A percentile compares a stretch with the other conserved stretches of the same genome.
Conservation (phyloP, 495 filamentous ascomycete genomes). For the Trichoderma virens region DNA sequence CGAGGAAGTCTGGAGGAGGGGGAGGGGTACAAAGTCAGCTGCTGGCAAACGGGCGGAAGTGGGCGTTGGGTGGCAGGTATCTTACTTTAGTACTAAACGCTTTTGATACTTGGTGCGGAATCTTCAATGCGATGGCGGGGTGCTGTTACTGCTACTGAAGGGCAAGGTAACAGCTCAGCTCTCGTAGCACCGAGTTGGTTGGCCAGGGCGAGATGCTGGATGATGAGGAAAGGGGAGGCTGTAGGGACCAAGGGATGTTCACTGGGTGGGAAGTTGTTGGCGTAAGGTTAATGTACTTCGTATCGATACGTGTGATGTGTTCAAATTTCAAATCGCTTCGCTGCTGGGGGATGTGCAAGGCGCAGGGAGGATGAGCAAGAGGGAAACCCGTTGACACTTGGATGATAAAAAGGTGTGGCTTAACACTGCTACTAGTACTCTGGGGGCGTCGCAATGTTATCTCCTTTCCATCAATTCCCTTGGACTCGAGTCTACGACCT, state of each 20-base stretch:
- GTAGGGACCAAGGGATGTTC: too few species aligned
- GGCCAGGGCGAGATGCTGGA: too few species aligned
- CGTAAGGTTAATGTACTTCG: too few species aligned
- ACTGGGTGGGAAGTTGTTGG: too few species aligned
- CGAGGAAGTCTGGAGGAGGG: background rate
- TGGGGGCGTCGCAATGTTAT: background rate
- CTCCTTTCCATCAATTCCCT: conserved; percentile 1
- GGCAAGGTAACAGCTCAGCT: too few species aligned
- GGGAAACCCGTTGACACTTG: background rate
- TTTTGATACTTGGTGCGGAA: background rate
- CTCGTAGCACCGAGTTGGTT: too few species aligned
- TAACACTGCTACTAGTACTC: background rate
- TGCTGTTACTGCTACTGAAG: background rate
- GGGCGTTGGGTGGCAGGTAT: background rate
- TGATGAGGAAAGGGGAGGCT: too few species aligned
- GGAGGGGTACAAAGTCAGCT: conserved; percentile 7
- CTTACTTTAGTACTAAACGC: background rate
- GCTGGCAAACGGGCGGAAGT: background rate
- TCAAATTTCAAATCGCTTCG: background rate
- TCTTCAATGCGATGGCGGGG: too few species aligned
- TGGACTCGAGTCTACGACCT: background rate
- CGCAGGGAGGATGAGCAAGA: background rate
- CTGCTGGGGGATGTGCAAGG: background rate
- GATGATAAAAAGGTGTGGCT: background rate
- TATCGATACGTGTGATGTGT: too few species aligned